Evolutionary conservation across 2,329 filamentous ascomycete species (phyloP).

Genomic region (Claviceps sp.): DNA sequence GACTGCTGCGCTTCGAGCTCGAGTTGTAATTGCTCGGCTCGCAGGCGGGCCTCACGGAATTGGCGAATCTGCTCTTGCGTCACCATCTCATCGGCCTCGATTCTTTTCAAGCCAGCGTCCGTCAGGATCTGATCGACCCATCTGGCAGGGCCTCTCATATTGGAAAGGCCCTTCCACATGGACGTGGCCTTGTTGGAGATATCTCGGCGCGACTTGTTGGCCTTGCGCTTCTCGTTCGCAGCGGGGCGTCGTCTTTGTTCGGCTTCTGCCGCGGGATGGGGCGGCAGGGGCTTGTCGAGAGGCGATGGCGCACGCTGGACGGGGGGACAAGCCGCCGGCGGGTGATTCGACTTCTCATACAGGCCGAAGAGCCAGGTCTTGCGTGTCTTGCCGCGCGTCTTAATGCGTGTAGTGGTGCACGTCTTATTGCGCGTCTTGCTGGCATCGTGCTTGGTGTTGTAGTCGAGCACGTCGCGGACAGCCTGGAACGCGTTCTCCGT

Average conservation of each 20-base stretch:
- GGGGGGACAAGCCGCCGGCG: neutral
- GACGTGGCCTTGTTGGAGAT: neutral
- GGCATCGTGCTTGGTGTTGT: conserved; percentile 19
- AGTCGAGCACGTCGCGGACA: conserved; percentile 27
- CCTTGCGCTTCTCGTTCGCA: neutral
- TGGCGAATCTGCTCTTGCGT: neutral
- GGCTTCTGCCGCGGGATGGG: conserved; percentile 11
- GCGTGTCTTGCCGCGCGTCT: conserved; percentile 1
- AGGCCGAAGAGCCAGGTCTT: conserved; percentile 9
- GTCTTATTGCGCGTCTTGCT: conserved; percentile 8
- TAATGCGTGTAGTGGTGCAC: conserved; percentile 6
- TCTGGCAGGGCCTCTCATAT: conserved; percentile 19
- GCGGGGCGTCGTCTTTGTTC: neutral
- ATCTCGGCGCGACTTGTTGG: neutral
- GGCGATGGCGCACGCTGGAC: neutral
- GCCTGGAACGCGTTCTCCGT: conserved; percentile 37
- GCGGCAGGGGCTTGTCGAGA: conserved; percentile 3
- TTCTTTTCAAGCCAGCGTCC: conserved; percentile 38
- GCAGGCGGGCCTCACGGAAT: neutral
- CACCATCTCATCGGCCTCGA: conserved; percentile 45
- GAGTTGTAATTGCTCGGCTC: neutral
- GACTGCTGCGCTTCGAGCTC: neutral
- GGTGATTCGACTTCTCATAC: neutral
- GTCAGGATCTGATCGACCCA: conserved; percentile 46
- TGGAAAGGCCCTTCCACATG: neutral